A percentile compares a stretch with the other conserved stretches of the same genome.
Evolutionary conservation across 345 rosid genomes (phyloP).

Genomic region (Hibiscus tridactylites): DNA sequence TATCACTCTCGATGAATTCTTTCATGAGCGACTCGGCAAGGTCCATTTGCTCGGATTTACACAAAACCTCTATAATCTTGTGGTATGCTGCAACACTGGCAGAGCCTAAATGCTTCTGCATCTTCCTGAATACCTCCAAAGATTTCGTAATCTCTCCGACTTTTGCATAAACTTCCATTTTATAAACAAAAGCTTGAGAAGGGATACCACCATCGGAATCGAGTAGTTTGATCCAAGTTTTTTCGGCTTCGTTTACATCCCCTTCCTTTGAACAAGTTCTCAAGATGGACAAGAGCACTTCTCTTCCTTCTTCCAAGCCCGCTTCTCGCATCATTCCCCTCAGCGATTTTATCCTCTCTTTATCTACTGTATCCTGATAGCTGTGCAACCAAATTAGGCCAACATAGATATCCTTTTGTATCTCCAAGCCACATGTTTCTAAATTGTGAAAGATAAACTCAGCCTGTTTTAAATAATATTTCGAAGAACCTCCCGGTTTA

Average conservation of each 20-base stretch:
- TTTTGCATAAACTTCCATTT: slow-evolving; percentile 69
- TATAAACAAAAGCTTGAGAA: slow-evolving; percentile 64
- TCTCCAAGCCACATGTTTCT: slow-evolving; percentile 55
- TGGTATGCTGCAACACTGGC: slow-evolving; percentile 60
- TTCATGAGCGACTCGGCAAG: slow-evolving; percentile 52
- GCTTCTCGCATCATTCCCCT: slow-evolving; percentile 59
- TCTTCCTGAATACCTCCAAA: slow-evolving; percentile 52
- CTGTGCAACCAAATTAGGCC: slow-evolving; percentile 86
- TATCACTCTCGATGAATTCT: slow-evolving; percentile 53
- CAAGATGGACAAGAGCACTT: slow-evolving; percentile 59
- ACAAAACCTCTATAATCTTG: slow-evolving; percentile 58
- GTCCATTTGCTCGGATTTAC: slow-evolving; percentile 45
- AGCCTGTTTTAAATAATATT: slow-evolving; percentile 66
- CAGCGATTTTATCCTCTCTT: slow-evolving; percentile 38
- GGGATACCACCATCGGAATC: slow-evolving; percentile 31
- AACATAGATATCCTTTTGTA: slow-evolving; percentile 56
- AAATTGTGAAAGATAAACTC: slow-evolving; percentile 79
- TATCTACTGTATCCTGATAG: slow-evolving; percentile 61
- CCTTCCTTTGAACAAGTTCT: slow-evolving; percentile 72
- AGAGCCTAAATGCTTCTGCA: slow-evolving; percentile 50
- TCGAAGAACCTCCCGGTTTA: slow-evolving; percentile 42
- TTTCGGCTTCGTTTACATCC: slow-evolving; percentile 56
- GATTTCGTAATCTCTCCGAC: slow-evolving; percentile 43
- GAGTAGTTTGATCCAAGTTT: slow-evolving; percentile 52
- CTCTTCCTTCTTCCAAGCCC: slow-evolving; percentile 51